Base-by-base conservation (phyloP, 371 early-diverging fungal species). In the Blakeslea trispora region DNA sequence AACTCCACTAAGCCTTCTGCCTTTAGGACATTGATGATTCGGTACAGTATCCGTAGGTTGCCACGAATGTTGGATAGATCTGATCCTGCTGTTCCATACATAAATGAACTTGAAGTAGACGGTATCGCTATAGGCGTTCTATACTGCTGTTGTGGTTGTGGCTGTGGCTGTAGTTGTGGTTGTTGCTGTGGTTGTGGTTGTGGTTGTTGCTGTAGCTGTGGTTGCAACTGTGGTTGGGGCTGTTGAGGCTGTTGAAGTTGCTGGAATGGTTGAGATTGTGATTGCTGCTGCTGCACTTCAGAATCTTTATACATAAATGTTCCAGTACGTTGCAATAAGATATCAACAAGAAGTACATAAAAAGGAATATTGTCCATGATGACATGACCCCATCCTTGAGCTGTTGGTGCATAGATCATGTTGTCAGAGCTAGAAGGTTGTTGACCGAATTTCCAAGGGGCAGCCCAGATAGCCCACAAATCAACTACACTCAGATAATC, bases 401-500 rank as follows among this genome's bases (percentile, higher is more conserved):
- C 32, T 11, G 66, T 50, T 0, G 68, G 66, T 14, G 22, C 22
- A 22, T 55, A 55, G 2, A 28, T 39, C 0, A 53, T n/a, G 0
- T 40, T 39, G 17, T 56, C 53, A 1, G 41, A 34, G 5, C 49
- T 48, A 22, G 32, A 23, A 9, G 57, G 51, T 6, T 21, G 31
- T 7, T 45, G 41, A 17, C 70, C 70, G 5, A 62, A 45, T 31
- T 21, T 49, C 76, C 76, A 75, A 1, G 76, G 68, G 5, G 63
- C 54, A 23, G 68, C 65, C 76, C 76, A 75, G 2, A 67, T 15
- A 1, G 55, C 22, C 76, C 76, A 75, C 1, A 75, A 40, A 13
- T 64, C 58, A 0, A 72, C 17, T 35, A 66, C 73, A 23, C 61
- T 55, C 17, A 62, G 39, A 43, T 66, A 70, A 42, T 61, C 66